These are phyloP conservation scores for Hordeum pubiflorum DNA, from an alignment of 202 grass and related monocot species.

Conservation along the genomic window DNA sequence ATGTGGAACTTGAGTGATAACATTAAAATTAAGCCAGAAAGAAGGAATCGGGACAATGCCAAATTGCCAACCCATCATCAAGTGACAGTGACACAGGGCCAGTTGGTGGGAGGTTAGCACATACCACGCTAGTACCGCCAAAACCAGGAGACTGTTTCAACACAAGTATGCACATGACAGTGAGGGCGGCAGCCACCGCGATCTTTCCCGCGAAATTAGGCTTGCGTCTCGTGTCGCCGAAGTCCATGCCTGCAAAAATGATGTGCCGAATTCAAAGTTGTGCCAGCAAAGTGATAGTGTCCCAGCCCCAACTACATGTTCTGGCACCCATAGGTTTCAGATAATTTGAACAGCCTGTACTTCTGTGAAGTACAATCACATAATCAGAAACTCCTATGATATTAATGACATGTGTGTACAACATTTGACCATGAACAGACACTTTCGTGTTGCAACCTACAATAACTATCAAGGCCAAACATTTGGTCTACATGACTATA, in stretches of 20 bases:
- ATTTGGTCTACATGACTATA: not conserved
- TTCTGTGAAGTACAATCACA: not conserved
- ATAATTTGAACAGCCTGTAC: not conserved
- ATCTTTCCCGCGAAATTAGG: conserved; percentile 59
- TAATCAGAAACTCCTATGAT: not conserved
- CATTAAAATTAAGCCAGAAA: not conserved
- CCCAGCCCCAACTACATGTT: not conserved
- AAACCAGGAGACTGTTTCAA: conserved; percentile 70
- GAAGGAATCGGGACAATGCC: conserved; percentile 4
- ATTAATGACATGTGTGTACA: not conserved
- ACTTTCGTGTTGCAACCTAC: not conserved
- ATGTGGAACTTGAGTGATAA: conserved; percentile 1
- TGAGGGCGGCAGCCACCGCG: conserved; percentile 39
- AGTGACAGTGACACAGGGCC: conserved; percentile 2
- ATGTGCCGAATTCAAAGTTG: not conserved
- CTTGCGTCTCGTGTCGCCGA: conserved; percentile 52
- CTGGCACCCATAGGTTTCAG: not conserved
- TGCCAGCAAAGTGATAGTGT: not conserved
- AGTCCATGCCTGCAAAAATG: conserved; percentile 52
- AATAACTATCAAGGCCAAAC: not conserved
- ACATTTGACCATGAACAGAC: not conserved
- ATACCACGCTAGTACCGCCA: conserved; percentile 37
- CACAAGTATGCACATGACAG: conserved; percentile 60
- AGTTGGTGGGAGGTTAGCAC: conserved; percentile 21
- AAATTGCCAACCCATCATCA: conserved; percentile 23